A percentile compares a stretch with the other conserved stretches of the same genome.
phyloP scores from a whole-genome alignment of 2,329 filamentous ascomycete genomes.

The Cladorrhinum sp. region DNA sequence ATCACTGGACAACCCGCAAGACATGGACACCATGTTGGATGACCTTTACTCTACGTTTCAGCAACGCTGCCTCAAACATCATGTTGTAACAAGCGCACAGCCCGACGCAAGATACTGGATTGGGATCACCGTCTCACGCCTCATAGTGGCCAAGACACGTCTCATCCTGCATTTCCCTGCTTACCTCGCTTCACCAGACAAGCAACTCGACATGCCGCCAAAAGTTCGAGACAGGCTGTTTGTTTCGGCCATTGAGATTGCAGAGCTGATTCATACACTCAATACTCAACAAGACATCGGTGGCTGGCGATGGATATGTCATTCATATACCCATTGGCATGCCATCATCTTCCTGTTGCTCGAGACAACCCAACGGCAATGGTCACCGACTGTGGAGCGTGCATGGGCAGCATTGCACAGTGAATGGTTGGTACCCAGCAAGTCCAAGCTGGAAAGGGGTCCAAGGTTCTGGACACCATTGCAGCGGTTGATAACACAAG shows the following conservation, averaged over 20 bases:
- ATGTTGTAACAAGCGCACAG: conserved; percentile 22
- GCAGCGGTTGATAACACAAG: conserved; percentile 38
- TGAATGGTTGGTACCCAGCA: conserved; percentile 39
- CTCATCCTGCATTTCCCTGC: conserved; percentile 73
- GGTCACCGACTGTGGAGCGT: conserved; percentile 43
- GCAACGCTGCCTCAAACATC: conserved; percentile 40
- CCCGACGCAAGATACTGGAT: conserved; percentile 39
- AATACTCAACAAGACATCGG: conserved; percentile 44
- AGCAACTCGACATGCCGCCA: conserved; percentile 33
- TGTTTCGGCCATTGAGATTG: conserved; percentile 48
- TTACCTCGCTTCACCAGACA: conserved; percentile 46
- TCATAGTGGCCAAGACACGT: conserved; percentile 76
- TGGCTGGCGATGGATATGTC: conserved; percentile 55
- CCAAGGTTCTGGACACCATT: conserved; percentile 42
- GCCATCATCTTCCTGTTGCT: conserved; percentile 54
- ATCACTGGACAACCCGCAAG: conserved; percentile 34
- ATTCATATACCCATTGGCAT: conserved; percentile 57
- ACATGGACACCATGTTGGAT: conserved; percentile 43
- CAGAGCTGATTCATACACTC: conserved; percentile 52
- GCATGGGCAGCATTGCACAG: conserved; percentile 47
- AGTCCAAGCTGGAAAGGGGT: conserved; percentile 32
- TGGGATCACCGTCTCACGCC: conserved; percentile 44
- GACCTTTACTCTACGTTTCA: conserved; percentile 44
- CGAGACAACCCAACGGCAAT: conserved; percentile 43
- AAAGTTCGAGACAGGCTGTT: conserved; percentile 45